Evolutionary conservation across 495 filamentous ascomycete species (phyloP), one percentile per base, ranked within the genome.

Genomic region (Xylaria curta): DNA sequence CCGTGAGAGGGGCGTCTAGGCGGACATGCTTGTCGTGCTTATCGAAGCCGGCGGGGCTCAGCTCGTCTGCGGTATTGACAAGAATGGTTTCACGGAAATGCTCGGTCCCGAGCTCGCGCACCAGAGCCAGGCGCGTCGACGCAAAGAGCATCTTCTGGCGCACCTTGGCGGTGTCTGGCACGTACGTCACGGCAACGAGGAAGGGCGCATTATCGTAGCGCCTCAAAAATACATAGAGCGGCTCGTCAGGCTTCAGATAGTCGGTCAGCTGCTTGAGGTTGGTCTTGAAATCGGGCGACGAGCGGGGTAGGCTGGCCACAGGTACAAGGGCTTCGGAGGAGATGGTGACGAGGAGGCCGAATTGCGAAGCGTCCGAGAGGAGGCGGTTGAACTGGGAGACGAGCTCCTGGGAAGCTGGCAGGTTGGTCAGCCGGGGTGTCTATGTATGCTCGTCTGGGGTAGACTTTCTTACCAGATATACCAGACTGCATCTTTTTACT

Each of bases 101-200:
- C 81, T 98, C 96, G 26, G 89, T 90, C 59, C 96, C 96, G 19
- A 99, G 86, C 82, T 97, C 95, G 53, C 95, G 87, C 51, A 91
- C 85, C 13, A 99, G 86, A 0, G 94, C 95, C 66, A 95, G 85
- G 49, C 94, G 89, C 21, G 96, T 97, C 51, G 92, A 89, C 44
- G 96, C 95, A 81, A 98, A 97, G 63, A 99, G 88, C 86, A 94
- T 98, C 87, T 99, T 99, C 74, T 95, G 91, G 51, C 96, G 91
- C 49, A 99, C 96, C 21, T 92, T 92, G 6, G 96, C 95, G 66
- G 91, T 82, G 78, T 94, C 93, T 4, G 96, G 96, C 56, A 99
- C 93, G 79, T 97, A 98, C 40, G 96, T 95, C 56, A 98, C 83
- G 58, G 92, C 92, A 65, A 94, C 81, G 72, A 96, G 90, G 68